Base-by-base conservation (phyloP, 768 basidiomycete species). In the Tephrocybe sp. region DNA sequence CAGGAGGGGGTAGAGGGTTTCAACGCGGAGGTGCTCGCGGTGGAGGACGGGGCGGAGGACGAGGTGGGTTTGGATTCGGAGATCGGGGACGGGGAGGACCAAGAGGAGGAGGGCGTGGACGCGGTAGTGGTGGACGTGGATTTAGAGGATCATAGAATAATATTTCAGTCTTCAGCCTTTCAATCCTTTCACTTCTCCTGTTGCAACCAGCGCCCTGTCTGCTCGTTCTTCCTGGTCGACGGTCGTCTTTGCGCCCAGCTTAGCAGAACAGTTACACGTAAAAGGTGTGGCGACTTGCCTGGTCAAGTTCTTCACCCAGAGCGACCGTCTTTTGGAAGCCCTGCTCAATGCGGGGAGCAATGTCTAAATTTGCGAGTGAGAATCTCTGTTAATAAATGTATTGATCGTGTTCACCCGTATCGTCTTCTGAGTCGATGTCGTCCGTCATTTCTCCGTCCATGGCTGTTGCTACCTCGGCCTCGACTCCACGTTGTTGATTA, bases 191-290 rank as follows among this genome's bases (percentile, higher is more conserved):
- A 83, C 68, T 52, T 85, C 80, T 32, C 63, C 65, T 5, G 72
- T 69, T 5, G 77, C 77, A 8, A 59, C 60, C 57, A 72, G 74
- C 2, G 80, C 67, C 48, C 75, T 68, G 47, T 72, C 65, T 14
- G 76, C 71, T 34, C 85, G 78, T 62, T 78, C 76, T 48, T 71
- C 67, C 56, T 86, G 83, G 41, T 66, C 66, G 14, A 70, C 66
- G 30, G 80, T 68, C 9, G 65, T 69, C 84, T 84, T 55, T 26
- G 41, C 26, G 39, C 23, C 51, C 5, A 34, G 4, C 5, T 55
- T 26, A 32, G 45, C 17, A 39, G 40, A 34, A 32, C 49, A 31
- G 16, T 31, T 11, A 36, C 14, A 41, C 23, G 38, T 20, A 14
- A 22, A 22, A 30, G 8, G 14, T 26, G 26, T 26, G 26, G 4